Evolutionary conservation across 768 basidiomycete species (phyloP), one percentile per base, ranked within the genome.

Genomic region (Chiua virens): DNA sequence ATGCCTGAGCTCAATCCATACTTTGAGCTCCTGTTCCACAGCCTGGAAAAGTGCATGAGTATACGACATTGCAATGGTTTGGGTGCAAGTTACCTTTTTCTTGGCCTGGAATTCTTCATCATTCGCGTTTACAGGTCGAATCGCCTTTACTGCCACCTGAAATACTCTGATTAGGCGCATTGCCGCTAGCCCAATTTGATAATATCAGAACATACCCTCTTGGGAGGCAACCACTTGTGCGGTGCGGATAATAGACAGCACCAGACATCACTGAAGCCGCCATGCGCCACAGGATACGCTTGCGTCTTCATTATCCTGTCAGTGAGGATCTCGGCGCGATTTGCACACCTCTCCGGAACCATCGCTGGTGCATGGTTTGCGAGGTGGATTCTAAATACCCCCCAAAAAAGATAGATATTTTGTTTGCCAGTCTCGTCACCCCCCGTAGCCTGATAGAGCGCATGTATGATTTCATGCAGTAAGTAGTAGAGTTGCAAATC

Each of bases 211-310:
- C 64, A 14, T 7, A 67, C 63, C 50, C 27, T 57, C 27, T 39
- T 0, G 5, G 40, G 37, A 45, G 49, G 47, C 34, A 5, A 27
- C 2, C 30, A 41, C 13, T n/a, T 17, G 28, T 2, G 0, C 34
- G n/a, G n/a, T n/a, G 8, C 37, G 25, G n/a, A n/a, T n/a, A 60
- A 36, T 17, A 32, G n/a, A 20, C 68, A 70, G 5, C 47, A 34
- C 66, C 68, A 67, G 46, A 67, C 39, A 3, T 67, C 66, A 17
- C 65, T 70, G 52, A 70, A 67, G 21, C 66, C 68, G 1, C 66
- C 66, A 35, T 58, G 52, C 0, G 66, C 68, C 0, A 27, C 51
- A 27, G 68, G 68, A 49, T 67, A 61, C 9, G 42, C 34, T 18
- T 55, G 9, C 8, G 22, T 50, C 40, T 13, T 65, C 45, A 18